These are phyloP conservation scores for Tillandsia leiboldiana DNA, from an alignment of 176 grass and related monocot species.

Conservation along the genomic window DNA sequence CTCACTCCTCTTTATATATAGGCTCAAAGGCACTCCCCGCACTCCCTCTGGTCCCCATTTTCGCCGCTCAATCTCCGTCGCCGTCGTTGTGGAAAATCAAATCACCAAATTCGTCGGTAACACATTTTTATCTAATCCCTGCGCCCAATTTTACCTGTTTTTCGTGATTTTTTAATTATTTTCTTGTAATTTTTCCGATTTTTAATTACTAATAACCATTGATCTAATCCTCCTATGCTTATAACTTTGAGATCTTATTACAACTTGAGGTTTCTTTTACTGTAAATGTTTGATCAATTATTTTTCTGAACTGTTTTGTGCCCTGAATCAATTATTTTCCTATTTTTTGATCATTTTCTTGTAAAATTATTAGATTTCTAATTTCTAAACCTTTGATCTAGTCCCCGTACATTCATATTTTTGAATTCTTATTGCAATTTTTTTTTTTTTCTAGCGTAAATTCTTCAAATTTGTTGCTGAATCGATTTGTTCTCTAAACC, in stretches of 20 bases:
- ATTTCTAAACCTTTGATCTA: neutral
- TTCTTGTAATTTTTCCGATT: too few species aligned
- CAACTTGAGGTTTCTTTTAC: neutral
- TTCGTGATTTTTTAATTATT: too few species aligned
- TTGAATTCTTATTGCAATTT: neutral
- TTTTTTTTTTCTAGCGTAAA: neutral
- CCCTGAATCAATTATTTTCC: too few species aligned
- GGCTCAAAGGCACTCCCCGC: neutral
- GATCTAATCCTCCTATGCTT: too few species aligned
- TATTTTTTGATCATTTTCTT: neutral
- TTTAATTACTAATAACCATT: too few species aligned
- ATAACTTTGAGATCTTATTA: neutral
- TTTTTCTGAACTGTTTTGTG: conserved; percentile 3
- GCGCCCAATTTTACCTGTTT: neutral
- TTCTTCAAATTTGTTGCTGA: neutral
- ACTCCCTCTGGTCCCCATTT: neutral
- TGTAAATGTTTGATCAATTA: neutral
- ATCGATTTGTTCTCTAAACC: too few species aligned
- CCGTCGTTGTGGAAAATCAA: neutral
- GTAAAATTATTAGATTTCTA: neutral
- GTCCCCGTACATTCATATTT: neutral
- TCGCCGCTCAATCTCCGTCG: neutral
- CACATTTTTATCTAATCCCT: neutral
- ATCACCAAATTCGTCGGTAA: neutral
- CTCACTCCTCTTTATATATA: neutral